phyloP scores from a whole-genome alignment of 306 rosid species.

The Cucumis cinereus region DNA sequence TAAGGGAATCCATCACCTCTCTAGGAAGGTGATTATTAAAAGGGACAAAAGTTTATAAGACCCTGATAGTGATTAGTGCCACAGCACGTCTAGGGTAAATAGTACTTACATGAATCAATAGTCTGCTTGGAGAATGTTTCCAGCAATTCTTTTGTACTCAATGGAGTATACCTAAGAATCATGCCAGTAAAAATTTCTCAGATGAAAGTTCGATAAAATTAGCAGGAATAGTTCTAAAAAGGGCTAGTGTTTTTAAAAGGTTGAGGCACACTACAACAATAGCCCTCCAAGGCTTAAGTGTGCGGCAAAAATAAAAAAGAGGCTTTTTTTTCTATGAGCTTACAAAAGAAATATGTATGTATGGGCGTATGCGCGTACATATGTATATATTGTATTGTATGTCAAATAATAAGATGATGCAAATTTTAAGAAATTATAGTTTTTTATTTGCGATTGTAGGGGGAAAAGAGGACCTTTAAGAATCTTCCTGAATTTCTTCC shows the following conservation, averaged over 20 bases:
- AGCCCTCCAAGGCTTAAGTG: not conserved
- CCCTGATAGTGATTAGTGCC: not conserved
- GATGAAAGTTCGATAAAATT: not conserved
- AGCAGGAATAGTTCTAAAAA: not conserved
- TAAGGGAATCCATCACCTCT: not conserved
- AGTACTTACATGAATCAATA: slow-evolving; percentile 68
- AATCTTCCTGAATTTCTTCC: not conserved
- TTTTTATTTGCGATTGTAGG: not conserved
- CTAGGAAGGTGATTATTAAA: not conserved
- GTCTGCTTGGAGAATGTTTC: slow-evolving; percentile 61
- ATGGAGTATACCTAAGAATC: slow-evolving; percentile 71
- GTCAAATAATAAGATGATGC: not conserved
- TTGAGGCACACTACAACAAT: not conserved
- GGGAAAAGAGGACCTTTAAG: not conserved
- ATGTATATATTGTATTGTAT: too few relatives aligned
- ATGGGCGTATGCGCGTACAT: too few relatives aligned
- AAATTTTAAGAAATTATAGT: too few relatives aligned
- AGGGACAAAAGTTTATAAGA: not conserved
- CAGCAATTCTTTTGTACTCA: slow-evolving; percentile 61
- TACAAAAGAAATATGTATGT: too few relatives aligned
- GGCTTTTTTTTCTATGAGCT: too few relatives aligned
- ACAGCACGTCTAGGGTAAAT: not conserved
- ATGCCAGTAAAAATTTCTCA: slow-evolving; percentile 13
- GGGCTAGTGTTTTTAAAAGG: not conserved
- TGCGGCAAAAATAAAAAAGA: not conserved